Evolutionary conservation across 192 early-diverging fungal genomes (phyloP), one percentile per base, ranked within the genome.

Genomic region (Backusella tuberculispora): DNA sequence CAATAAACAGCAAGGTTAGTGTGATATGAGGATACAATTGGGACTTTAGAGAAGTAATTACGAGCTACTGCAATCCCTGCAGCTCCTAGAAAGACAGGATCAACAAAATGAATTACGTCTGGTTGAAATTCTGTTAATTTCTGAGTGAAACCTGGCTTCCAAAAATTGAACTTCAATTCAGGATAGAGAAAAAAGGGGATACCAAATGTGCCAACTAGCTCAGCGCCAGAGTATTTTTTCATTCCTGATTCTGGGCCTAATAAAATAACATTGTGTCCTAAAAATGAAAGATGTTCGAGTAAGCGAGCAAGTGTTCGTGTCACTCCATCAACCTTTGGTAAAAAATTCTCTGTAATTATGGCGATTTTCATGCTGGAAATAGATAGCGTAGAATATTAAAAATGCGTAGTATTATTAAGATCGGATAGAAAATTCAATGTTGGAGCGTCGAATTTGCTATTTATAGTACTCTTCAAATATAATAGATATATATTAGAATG

Each of bases 311-410:
- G 45, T 26, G 79, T 81, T 14, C 79, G 69, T 21, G 79, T 81
- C 13, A 81, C 79, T 24, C 79, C 79, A 47, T 81, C 79, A 21
- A 81, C 75, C 53, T 81, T 81, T 46, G 79, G 79, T 12, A 77
- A 56, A 38, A 72, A 81, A 43, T 81, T 81, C 38, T 81, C 76
- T 5, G 80, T 81, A 43, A 77, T 75, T 43, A 81, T 72, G 44
- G 76, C 76, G 34, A 81, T 67, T 48, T 67, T 73, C 80, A 81
- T 81, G 53, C 53, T 60, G 53, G 13, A 26, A 60, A 60, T 12
- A 12, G 19, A 60, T 60, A 10, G 2, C 26, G 9, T 12, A 12
- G 26, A 24, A 26, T 24, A 60, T 60, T 60, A 60, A 60, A 34
- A 0, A 34, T 7, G 7, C 7, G 19, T 19, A 26, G 4, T 14